phyloP scores from a whole-genome alignment of 345 rosid genomes.

The Alliaria petiolata region DNA sequence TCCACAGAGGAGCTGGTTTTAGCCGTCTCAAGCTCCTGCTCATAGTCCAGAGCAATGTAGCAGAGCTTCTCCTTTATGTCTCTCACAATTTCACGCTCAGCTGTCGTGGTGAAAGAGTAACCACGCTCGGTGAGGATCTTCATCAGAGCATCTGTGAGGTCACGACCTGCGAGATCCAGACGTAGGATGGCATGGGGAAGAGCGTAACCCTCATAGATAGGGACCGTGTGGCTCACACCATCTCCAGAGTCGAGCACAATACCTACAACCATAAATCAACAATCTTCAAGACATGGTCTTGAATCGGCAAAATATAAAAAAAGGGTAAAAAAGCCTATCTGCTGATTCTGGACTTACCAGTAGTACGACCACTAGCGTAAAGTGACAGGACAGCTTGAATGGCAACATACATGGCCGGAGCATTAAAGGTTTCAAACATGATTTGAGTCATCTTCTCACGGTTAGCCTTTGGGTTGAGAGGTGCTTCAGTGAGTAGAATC shows the following conservation, averaged over 20 bases:
- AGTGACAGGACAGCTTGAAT: conserved; percentile 86
- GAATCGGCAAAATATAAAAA: background rate
- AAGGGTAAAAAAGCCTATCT: background rate
- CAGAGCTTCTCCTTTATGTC: conserved; percentile 88
- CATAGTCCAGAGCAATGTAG: conserved; percentile 80
- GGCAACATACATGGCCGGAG: conserved; percentile 88
- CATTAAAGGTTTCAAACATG: conserved; percentile 83
- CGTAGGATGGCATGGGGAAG: conserved; percentile 86
- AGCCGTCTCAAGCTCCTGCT: conserved; percentile 83
- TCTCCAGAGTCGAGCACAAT: conserved; percentile 89
- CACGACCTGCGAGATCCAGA: conserved; percentile 84
- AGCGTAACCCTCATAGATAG: conserved; percentile 80
- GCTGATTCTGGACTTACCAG: conserved; percentile 42
- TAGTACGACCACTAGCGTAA: conserved; percentile 95
- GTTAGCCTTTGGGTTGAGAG: conserved; percentile 87
- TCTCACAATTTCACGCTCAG: conserved; percentile 91
- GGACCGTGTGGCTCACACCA: conserved; percentile 87
- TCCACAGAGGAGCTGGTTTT: conserved; percentile 77
- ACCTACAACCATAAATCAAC: conserved; percentile 40
- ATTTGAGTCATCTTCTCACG: conserved; percentile 97
- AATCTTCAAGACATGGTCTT: background rate
- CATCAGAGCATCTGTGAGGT: conserved; percentile 76
- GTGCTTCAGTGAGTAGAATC: conserved; percentile 77
- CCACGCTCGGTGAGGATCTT: conserved; percentile 92
- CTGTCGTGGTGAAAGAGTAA: conserved; percentile 84